Evolutionary conservation across 805 yeast genomes (phyloP).

Genomic region (Ogataea ramenticola): DNA sequence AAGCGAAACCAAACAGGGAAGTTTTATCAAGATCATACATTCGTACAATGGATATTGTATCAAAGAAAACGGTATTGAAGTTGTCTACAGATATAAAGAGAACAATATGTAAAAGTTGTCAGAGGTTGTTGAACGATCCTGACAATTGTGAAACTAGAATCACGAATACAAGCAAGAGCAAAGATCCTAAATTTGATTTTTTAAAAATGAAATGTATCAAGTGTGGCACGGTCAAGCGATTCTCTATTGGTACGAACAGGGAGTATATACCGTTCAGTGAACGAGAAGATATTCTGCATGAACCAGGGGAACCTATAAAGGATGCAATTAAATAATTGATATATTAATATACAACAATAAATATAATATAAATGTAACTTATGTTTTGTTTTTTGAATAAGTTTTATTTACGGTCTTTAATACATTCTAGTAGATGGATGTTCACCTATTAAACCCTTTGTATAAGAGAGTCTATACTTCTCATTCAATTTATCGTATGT

Average conservation of each 20-base stretch:
- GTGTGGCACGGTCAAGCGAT: conserved; percentile 49
- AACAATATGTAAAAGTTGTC: conserved; percentile 61
- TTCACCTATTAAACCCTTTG: conserved; percentile 13
- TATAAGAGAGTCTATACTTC: conserved; percentile 11
- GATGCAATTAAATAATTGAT: not conserved
- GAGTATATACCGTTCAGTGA: conserved; percentile 43
- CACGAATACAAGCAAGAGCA: conserved; percentile 32
- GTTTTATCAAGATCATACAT: conserved; percentile 50
- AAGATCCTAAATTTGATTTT: conserved; percentile 33
- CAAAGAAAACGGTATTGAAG: conserved; percentile 61
- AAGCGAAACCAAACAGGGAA: conserved; percentile 21
- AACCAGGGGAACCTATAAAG: conserved; percentile 1
- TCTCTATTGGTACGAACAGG: conserved; percentile 53
- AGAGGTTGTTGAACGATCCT: conserved; percentile 23
- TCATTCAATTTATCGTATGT: conserved; percentile 9
- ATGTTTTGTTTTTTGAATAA: not conserved
- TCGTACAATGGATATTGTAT: conserved; percentile 48
- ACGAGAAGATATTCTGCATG: conserved; percentile 20
- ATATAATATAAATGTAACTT: not conserved
- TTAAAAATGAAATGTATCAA: conserved; percentile 39
- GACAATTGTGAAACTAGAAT: conserved; percentile 24
- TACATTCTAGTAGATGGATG: not conserved
- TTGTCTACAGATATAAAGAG: conserved; percentile 62
- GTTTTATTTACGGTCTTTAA: too few species aligned
- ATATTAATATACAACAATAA: too few species aligned